Conservation (phyloP, 2,329 filamentous ascomycete species). For the Alternaria panax region DNA sequence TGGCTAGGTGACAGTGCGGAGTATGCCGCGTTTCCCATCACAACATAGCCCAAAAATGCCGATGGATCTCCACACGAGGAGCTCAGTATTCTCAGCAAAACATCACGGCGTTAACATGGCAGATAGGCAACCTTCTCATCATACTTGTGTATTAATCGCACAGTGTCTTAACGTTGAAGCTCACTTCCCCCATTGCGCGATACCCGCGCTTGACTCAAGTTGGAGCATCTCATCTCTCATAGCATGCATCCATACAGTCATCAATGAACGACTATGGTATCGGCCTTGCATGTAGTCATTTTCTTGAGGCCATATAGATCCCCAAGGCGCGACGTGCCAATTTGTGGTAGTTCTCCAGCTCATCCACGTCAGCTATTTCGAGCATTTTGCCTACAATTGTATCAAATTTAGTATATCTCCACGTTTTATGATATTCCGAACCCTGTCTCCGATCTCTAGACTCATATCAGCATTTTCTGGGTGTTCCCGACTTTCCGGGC, state of each 20-base stretch:
- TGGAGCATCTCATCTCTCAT: too few species aligned
- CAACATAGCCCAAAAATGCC: neutral
- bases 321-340: neutral
- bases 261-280: neutral
- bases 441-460: neutral
- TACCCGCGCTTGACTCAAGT: neutral
- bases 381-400: too few species aligned
- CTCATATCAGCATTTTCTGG: too few species aligned
- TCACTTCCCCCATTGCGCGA: neutral
- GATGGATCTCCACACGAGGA: neutral
- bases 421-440: neutral
- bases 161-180: neutral
- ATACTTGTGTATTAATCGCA: neutral
- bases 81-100: accelerated
- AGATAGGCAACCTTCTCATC: too few species aligned
- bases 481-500: neutral
- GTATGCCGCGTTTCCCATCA: neutral
- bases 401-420: neutral
- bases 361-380: neutral
- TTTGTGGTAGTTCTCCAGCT: neutral
- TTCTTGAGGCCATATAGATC: neutral
- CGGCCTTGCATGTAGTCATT: neutral
- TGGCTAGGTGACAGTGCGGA: conserved; percentile 1
- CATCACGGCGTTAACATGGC: neutral
- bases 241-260: neutral